phyloP scores from a whole-genome alignment of 371 early-diverging fungal species.

The Lichtheimia ramosa region DNA sequence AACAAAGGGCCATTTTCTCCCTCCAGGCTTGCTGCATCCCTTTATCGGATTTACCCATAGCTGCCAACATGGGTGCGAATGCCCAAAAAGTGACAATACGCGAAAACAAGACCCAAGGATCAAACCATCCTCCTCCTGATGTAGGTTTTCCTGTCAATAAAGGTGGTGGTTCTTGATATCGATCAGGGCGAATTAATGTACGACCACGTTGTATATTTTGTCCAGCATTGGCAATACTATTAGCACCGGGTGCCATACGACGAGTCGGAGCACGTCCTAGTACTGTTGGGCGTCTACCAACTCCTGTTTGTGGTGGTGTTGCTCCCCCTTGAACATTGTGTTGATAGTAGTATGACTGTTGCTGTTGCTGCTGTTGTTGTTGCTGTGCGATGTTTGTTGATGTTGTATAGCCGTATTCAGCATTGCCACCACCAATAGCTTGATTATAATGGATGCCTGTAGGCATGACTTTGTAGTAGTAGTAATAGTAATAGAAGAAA shows the following conservation, averaged over 20 bases:
- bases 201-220: slow-evolving; percentile 68
- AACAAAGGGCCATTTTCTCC: slow-evolving; percentile 83
- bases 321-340: not conserved
- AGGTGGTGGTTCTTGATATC: slow-evolving; percentile 68
- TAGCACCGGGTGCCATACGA: slow-evolving; percentile 47
- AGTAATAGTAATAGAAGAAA: not conserved
- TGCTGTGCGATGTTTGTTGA: not conserved
- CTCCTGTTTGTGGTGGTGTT: slow-evolving; percentile 13
- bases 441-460: slow-evolving; percentile 12
- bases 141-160: slow-evolving; percentile 67
- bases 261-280: slow-evolving; percentile 53
- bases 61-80: slow-evolving; percentile 59
- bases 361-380: not conserved
- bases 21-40: slow-evolving; percentile 89
- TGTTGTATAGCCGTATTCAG: slow-evolving; percentile 2
- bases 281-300: slow-evolving; percentile 44
- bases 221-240: slow-evolving; percentile 51
- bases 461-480: slow-evolving; percentile 2
- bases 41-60: slow-evolving; percentile 55
- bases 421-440: slow-evolving; percentile 1
- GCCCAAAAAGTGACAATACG: slow-evolving; percentile 80
- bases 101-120: slow-evolving; percentile 77
- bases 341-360: not conserved
- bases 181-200: slow-evolving; percentile 76
- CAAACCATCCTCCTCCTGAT: slow-evolving; percentile 45